phyloP scores from a whole-genome alignment of 768 basidiomycete genomes.

The Kwoniella botswanensis region DNA sequence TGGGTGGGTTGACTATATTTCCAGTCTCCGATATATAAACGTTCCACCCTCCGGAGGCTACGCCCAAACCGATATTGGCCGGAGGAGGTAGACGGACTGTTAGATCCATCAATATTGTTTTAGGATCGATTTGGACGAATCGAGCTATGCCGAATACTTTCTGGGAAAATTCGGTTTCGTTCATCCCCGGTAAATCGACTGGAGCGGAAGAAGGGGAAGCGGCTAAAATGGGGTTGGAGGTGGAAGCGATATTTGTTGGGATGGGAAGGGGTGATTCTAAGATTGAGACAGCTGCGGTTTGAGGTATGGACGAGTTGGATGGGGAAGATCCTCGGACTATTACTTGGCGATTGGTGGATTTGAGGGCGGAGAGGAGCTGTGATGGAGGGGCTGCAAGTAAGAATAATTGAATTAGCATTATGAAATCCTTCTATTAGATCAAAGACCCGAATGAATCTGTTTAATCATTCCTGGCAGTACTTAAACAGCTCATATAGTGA shows the following conservation, averaged over 20 bases:
- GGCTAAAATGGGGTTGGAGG: slow-evolving; percentile 39
- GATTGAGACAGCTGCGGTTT: slow-evolving; percentile 54
- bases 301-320: slow-evolving; percentile 26
- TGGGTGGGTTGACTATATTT: slow-evolving; percentile 53
- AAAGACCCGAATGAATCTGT: too few relatives aligned
- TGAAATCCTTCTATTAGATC: too few relatives aligned
- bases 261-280: slow-evolving; percentile 56
- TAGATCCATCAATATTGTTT: slow-evolving; percentile 54
- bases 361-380: slow-evolving; percentile 45
- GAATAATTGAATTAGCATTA: background rate
- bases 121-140: slow-evolving; percentile 55
- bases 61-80: slow-evolving; percentile 35
- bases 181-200: slow-evolving; percentile 38
- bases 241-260: slow-evolving; percentile 40
- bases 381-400: slow-evolving; percentile 49
- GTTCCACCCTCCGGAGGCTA: slow-evolving; percentile 31
- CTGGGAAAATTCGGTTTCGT: slow-evolving; percentile 50
- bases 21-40: slow-evolving; percentile 55
- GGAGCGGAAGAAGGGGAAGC: slow-evolving; percentile 19
- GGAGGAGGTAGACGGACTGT: slow-evolving; percentile 55
- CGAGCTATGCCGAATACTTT: slow-evolving; percentile 58
- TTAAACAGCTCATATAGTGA: too few relatives aligned
- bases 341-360: slow-evolving; percentile 53
- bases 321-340: slow-evolving; percentile 52
- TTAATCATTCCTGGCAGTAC: too few relatives aligned